phyloP scores from a whole-genome alignment of 345 rosid species.

The Boechera retrofracta region DNA sequence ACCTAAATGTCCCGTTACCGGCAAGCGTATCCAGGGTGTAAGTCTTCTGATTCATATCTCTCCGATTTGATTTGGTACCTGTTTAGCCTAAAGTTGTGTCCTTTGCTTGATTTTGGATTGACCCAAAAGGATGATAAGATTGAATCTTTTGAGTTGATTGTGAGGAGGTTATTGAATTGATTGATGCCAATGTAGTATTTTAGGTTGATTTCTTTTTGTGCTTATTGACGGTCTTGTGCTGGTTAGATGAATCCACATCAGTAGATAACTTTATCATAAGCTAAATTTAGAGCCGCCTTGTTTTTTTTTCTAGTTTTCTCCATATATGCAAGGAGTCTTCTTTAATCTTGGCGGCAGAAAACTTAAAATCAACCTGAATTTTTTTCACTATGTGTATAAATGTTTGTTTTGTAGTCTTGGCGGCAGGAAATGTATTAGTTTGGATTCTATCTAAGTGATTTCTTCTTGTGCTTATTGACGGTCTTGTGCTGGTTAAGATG shows the following conservation, averaged over 20 bases:
- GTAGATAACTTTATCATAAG: constrained; percentile 64
- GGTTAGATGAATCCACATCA: constrained; percentile 40
- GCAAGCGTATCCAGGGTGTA: constrained; percentile 97
- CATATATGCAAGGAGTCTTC: neutral
- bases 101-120: neutral
- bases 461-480: constrained; percentile 50
- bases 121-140: neutral
- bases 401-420: neutral
- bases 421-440: neutral
- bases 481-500: constrained; percentile 57
- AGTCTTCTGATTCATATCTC: neutral
- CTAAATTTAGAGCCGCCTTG: constrained; percentile 48
- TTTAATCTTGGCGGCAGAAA: neutral
- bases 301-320: constrained; percentile 10
- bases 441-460: neutral
- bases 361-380: neutral
- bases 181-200: neutral
- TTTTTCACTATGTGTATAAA: neutral
- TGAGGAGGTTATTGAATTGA: neutral
- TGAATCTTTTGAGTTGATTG: neutral
- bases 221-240: constrained; percentile 66
- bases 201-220: constrained; percentile 21
- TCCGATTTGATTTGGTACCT: neutral
- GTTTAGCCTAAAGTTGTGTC: neutral
- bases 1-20: constrained; percentile 90